Evolutionary conservation across 2,329 filamentous ascomycete species (phyloP).

Genomic region (Colletotrichum gloeosporioides): DNA sequence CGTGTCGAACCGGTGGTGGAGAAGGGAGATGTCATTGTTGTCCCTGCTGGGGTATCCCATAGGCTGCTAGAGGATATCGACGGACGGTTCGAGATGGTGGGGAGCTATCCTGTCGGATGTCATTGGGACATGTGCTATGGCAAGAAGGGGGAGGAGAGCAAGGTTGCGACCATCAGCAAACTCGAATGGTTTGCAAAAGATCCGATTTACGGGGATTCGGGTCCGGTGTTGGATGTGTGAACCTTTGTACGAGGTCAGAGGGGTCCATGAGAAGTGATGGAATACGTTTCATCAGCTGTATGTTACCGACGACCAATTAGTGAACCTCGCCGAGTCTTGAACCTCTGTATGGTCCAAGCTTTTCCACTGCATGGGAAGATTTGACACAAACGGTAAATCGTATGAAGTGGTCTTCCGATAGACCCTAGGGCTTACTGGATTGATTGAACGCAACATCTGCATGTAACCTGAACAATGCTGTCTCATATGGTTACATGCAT

Average conservation of each 20-base stretch:
- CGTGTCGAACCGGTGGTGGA: constrained; percentile 60
- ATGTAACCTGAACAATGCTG: background rate
- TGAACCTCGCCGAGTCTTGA: background rate
- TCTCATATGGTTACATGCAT: background rate
- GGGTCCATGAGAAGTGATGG: background rate
- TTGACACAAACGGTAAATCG: background rate
- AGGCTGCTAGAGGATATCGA: constrained; percentile 61
- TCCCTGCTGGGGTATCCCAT: constrained; percentile 72
- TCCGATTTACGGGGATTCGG: constrained; percentile 24
- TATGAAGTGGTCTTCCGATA: background rate
- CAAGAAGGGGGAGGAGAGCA: constrained; percentile 57
- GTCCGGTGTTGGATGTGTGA: constrained; percentile 1
- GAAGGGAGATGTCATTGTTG: constrained; percentile 67
- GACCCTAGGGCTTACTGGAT: background rate
- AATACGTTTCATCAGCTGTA: background rate
- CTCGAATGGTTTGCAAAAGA: constrained; percentile 24
- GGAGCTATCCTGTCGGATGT: constrained; percentile 63
- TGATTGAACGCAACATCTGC: background rate
- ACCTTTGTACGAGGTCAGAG: background rate
- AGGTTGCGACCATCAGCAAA: constrained; percentile 33
- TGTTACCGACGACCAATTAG: background rate
- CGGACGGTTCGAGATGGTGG: constrained; percentile 69
- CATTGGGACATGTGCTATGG: constrained; percentile 79
- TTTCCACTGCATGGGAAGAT: background rate
- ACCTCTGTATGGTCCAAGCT: background rate